Evolutionary conservation across 1,139 yeast species (phyloP), one percentile per base, ranked within the genome.

Genomic region (Blastobotrys indianensis): DNA sequence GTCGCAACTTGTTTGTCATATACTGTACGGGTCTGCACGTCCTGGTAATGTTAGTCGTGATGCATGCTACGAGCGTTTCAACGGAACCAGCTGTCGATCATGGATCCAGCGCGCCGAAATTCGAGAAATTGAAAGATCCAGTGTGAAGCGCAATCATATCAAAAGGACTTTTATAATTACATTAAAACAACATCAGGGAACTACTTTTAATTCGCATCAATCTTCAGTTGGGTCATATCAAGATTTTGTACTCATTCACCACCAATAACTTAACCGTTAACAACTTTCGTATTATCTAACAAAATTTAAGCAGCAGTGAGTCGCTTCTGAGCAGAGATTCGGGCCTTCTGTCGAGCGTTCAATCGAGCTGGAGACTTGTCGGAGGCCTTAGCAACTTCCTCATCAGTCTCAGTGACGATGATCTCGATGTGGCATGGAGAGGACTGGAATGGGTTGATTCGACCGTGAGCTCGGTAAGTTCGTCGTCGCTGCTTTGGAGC

Each of bases 391-490:
- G 84, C 90, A 72, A 92, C 90, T 69, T 78, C 80, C 76, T 88
- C 97, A 65, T 78, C 92, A 75, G 83, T 87, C 82, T 94, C 98
- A 68, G 97, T 83, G 68, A 94, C 79, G 70, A 87, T 83, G 72
- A 94, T 78, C 82, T 94, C 98, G 72, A 94, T 90, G 85, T 94
- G 99, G 69, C 94, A 88, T 72, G 98, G 98, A 67, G 90, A 80
- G 57, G 97, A 86, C 79, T 87, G 94, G 90, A 87, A 92, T 67
- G 96, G 95, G 77, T 90, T 92, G 74, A 88, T 86, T 83, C 97
- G 90, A 85, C 99, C 99, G 84, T 92, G 98, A 68, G 98, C 98
- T 84, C 99, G 92, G 96, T 80, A 94, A 71, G 98, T 92, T 80
- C 99, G 88, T 81, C 98, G 92, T 82, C 98, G 94, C 80, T 87